Evolutionary conservation across 805 yeast genomes (phyloP), one percentile per base, ranked within the genome.

Genomic region (Candida succiphila): DNA sequence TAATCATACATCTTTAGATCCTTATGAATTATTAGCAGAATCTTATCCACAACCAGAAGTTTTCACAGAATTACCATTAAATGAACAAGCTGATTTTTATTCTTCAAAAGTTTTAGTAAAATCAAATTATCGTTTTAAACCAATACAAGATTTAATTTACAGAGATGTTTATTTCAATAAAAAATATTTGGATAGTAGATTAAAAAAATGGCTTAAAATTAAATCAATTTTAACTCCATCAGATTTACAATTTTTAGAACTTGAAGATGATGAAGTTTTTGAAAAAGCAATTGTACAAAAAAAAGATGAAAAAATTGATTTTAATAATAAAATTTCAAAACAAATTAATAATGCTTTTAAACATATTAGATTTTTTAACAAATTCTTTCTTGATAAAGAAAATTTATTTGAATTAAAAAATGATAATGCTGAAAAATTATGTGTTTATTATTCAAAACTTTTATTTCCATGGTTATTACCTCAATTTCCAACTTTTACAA

Each of bases 391-490:
- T 16, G 33, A 36, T 17, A 30, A 37, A n/a, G 22, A 29, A 12
- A 19, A 35, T 9, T 34, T 37, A 10, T 23, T 36, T 16, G 28
- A 27, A 6, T 19, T 19, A 12, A 17, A 24, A 19, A 13, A 13
- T 12, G 22, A 12, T 13, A 19, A 30, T 13, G 27, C 22, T 2
- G 13, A 17, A n/a, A 13, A 17, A 15, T 17, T 29, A 17, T 33
- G 58, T 33, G 19, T 27, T 9, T n/a, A 26, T 5, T 40, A 40
- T n/a, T 32, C 43, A 5, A 25, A 45, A 5, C 37, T 48, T 19
- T 41, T 66, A 14, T 66, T 63, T 37, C 65, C 63, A 2, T 68
- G 70, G 69, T 43, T 68, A 26, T 49, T 65, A 1, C 54, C 54
- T 24, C 34, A 48, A 22, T 49, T 49, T 20, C 73, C 75, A 6